Evolutionary conservation across 805 yeast genomes (phyloP).

Genomic region (Lachancea lanzarotensis): DNA sequence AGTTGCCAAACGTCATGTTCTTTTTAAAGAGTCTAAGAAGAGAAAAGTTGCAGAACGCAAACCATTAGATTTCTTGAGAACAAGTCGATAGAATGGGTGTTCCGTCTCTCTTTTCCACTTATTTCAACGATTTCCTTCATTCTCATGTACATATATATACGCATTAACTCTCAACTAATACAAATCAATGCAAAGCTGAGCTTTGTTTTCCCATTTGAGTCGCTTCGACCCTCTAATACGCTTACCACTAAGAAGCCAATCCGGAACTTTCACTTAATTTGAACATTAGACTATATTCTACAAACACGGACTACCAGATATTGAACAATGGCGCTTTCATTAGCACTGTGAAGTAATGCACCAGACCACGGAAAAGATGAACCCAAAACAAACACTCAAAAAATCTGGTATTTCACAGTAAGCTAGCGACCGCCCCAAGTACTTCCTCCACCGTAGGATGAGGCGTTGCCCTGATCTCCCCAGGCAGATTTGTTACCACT

Average conservation of each 20-base stretch:
- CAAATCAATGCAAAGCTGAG: not conserved
- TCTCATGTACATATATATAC: not conserved
- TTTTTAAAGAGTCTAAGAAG: conserved; percentile 83
- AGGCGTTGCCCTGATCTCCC: conserved; percentile 28
- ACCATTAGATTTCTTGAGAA: conserved; percentile 44
- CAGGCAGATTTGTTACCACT: conserved; percentile 34
- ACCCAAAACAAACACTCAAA: not conserved
- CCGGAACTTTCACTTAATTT: not conserved
- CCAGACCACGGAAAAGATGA: not conserved
- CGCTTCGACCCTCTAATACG: not conserved
- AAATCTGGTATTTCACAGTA: not conserved
- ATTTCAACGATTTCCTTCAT: not conserved
- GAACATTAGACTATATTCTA: conserved; percentile 3
- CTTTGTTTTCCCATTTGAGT: not conserved
- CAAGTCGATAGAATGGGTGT: conserved; percentile 3
- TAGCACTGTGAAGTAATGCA: not conserved
- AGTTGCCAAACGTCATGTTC: conserved; percentile 79
- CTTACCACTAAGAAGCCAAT: not conserved
- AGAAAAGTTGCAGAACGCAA: conserved; percentile 61
- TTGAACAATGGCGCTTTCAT: not conserved
- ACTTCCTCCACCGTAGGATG: conserved; percentile 27
- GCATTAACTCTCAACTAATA: not conserved
- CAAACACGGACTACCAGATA: not conserved
- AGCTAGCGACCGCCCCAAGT: conserved; percentile 29
- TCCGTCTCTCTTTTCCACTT: not conserved